Base-by-base conservation (phyloP, 306 rosid species). In the Senna siamea region DNA sequence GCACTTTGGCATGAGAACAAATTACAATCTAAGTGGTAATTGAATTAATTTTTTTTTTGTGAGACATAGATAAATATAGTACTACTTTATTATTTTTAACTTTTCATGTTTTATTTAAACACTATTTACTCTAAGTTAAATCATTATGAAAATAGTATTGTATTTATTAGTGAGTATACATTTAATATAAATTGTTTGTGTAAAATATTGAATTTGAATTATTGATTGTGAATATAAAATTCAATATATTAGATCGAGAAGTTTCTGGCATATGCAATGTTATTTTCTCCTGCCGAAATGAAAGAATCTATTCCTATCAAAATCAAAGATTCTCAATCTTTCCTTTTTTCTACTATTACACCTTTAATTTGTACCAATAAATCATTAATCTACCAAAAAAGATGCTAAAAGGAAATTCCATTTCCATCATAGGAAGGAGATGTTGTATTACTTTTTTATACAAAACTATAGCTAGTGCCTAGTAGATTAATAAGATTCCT, bases 221-320 rank as follows among this genome's bases (percentile, higher is more conserved):
- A 38, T 1, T 26, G 61, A 5, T 23, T 34, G 18, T 12, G 62
- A 23, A 12, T 12, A 56, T 15, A 56, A 37, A 56, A 56, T 26
- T 23, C 11, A 28, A 56, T 18, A 12, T 59, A 9, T 78, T 34
- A 52, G 37, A 72, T 58, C 6, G 71, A 19, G 38, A 67, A 37
- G 58, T 67, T 58, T 66, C 28, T 50, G 28, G 58, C 55, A 52
- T 59, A 43, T 15, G 4, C 73, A 50, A 67, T 22, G 30, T 43
- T 4, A 7, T 26, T 69, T 0, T 41, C 2, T 26, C 26, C 46
- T 15, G 17, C 23, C 13, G 46, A 56, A 65, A 52, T 40, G 17
- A 46, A 13, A 52, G 69, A 77, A 77, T 37, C 7, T 68, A 47
- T 73, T 44, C 57, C 44, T 46, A 63, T 81, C 30, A 51, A 55